Percentiles rank a stretch among this genome's conserved stretches.
These are phyloP conservation scores for Citrullus colocynthis DNA, from an alignment of 306 rosid genomes.

Conservation along the genomic window DNA sequence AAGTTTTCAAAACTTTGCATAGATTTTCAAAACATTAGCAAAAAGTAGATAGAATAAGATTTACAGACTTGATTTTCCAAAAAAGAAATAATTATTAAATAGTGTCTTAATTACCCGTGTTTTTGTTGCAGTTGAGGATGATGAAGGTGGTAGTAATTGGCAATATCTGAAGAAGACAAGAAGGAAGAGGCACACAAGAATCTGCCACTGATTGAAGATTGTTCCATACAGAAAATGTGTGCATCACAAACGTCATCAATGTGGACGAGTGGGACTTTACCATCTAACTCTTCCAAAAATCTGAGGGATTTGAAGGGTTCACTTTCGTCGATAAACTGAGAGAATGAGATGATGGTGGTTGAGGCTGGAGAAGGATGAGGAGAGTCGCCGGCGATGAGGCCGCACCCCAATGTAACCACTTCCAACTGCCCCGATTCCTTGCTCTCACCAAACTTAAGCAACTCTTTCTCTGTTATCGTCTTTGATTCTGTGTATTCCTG, in stretches of 20 bases:
- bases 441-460: slow-evolving; percentile 9
- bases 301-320: background rate
- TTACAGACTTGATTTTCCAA: too few species aligned
- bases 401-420: slow-evolving; percentile 20
- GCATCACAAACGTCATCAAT: slow-evolving; percentile 26
- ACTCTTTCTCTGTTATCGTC: slow-evolving; percentile 20
- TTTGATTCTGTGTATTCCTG: slow-evolving; percentile 16
- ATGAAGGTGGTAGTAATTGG: slow-evolving; percentile 15
- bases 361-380: background rate
- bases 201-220: slow-evolving; percentile 16
- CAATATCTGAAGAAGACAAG: slow-evolving; percentile 33
- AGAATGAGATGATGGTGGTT: background rate
- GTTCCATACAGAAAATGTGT: slow-evolving; percentile 26
- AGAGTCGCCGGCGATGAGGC: slow-evolving; percentile 20
- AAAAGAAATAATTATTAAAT: too few species aligned
- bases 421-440: slow-evolving; percentile 8
- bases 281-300: slow-evolving; percentile 17
- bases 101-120: slow-evolving; percentile 10
- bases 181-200: slow-evolving; percentile 30
- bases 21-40: too few species aligned
- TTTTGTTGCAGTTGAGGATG: slow-evolving; percentile 26
- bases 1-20: too few species aligned
- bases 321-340: slow-evolving; percentile 14
- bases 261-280: slow-evolving; percentile 23
- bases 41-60: too few species aligned